A percentile compares a stretch with the other conserved stretches of the same genome.
phyloP scores from a whole-genome alignment of 2,329 filamentous ascomycete species.

The Sarocladiaceae sp. region DNA sequence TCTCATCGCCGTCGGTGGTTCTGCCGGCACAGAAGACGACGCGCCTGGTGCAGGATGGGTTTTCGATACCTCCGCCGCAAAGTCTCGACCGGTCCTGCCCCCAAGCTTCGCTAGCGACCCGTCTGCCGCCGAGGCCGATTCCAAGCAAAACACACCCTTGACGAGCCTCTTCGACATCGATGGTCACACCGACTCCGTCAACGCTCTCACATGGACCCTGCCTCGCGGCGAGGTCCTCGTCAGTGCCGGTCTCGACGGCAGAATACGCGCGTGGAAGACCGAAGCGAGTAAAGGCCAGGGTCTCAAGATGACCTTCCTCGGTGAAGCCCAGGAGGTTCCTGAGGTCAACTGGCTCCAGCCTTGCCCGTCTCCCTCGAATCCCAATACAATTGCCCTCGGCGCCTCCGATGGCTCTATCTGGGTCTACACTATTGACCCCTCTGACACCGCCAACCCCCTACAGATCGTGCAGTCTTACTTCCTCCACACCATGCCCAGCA shows the following conservation, averaged over 20 bases:
- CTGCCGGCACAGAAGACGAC: constrained; percentile 51
- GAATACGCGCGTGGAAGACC: constrained; percentile 63
- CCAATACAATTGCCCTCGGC: constrained; percentile 81
- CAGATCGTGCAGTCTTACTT: constrained; percentile 89
- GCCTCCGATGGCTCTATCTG: constrained; percentile 89
- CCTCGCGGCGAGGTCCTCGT: constrained; percentile 78
- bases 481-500: constrained; percentile 78
- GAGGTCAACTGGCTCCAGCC: constrained; percentile 87
- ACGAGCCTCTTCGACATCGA: constrained; percentile 66
- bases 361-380: constrained; percentile 64
- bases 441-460: constrained; percentile 53
- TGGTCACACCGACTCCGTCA: constrained; percentile 90
- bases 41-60: constrained; percentile 77
- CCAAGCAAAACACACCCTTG: constrained; percentile 47
- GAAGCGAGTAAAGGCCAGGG: constrained; percentile 39
- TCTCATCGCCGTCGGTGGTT: constrained; percentile 81
- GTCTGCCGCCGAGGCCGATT: constrained; percentile 43
- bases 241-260: constrained; percentile 84
- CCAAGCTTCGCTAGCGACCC: constrained; percentile 64
- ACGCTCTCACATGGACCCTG: constrained; percentile 75
- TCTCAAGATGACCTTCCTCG: constrained; percentile 55
- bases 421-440: constrained; percentile 81
- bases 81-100: constrained; percentile 63
- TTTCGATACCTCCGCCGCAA: constrained; percentile 65
- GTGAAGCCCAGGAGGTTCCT: constrained; percentile 80